Conservation (phyloP, 148 eudicot species). For the Suaeda aralocaspica region DNA sequence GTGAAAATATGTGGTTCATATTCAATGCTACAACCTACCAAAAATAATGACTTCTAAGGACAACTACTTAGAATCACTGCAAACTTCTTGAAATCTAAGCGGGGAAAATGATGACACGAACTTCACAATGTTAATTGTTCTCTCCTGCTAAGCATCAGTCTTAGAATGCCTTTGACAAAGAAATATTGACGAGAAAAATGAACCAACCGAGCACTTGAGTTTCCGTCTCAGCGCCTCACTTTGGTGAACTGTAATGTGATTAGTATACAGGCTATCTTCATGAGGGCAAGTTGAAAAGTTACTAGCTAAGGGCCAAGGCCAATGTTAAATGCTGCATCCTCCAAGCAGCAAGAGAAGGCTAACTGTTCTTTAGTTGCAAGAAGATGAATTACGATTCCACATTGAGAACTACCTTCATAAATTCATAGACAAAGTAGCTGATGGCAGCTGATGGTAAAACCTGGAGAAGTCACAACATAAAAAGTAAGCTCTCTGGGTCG, state of each 20-base stretch:
- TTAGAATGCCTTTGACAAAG: constrained; percentile 2
- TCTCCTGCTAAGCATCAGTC: constrained; percentile 2
- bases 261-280: constrained; percentile 8
- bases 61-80: background rate
- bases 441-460: constrained; percentile 98
- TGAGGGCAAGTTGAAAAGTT: background rate
- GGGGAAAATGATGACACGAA: background rate
- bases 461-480: constrained; percentile 39
- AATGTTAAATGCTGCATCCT: background rate
- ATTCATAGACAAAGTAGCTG: constrained; percentile 93
- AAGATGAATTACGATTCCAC: constrained; percentile 51
- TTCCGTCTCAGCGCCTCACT: background rate
- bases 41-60: background rate
- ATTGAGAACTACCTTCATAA: constrained; percentile 83
- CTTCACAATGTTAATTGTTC: background rate
- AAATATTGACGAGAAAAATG: background rate
- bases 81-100: background rate
- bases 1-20: background rate
- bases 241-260: background rate
- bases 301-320: background rate
- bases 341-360: constrained; percentile 4
- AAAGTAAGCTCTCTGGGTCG: constrained; percentile 3
- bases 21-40: background rate
- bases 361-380: background rate
- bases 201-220: background rate